Evolutionary conservation across 1,284 basidiomycete species (phyloP).

Genomic region (Pterula multifida): DNA sequence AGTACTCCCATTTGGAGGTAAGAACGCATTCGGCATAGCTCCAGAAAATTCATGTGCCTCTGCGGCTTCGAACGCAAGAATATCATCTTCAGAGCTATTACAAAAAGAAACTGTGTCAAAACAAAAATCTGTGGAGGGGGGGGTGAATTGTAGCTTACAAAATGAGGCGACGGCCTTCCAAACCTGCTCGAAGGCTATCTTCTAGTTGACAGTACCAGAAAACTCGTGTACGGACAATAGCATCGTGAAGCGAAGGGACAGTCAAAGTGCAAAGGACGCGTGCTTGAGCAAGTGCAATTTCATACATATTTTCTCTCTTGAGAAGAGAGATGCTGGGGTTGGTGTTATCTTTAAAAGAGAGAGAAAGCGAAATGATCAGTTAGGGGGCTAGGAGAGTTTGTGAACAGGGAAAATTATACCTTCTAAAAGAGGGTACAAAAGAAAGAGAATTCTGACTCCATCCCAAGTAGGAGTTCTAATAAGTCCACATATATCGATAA

Average conservation of each 20-base stretch:
- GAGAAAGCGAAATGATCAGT: neutral
- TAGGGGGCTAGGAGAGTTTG: conserved; percentile 5
- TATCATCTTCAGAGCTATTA: conserved; percentile 51
- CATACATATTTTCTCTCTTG: conserved; percentile 39
- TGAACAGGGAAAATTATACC: conserved; percentile 31
- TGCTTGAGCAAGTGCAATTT: conserved; percentile 51
- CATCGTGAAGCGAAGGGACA: conserved; percentile 42
- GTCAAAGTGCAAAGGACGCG: conserved; percentile 57
- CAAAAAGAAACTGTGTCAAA: conserved; percentile 7
- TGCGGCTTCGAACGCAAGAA: conserved; percentile 54
- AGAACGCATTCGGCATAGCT: conserved; percentile 16
- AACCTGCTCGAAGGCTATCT: conserved; percentile 68
- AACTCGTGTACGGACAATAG: conserved; percentile 56
- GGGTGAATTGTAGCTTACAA: conserved; percentile 34
- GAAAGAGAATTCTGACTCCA: conserved; percentile 65
- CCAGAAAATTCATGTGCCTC: conserved; percentile 31
- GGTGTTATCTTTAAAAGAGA: conserved; percentile 20
- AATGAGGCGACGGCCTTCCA: conserved; percentile 67
- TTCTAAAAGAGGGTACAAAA: conserved; percentile 71
- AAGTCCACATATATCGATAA: conserved; percentile 69
- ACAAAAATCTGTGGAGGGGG: neutral
- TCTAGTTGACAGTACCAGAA: conserved; percentile 82
- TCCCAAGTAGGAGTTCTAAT: conserved; percentile 80
- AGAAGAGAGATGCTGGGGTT: conserved; percentile 30
- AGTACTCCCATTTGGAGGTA: conserved; percentile 15